Evolutionary conservation across 2,329 filamentous ascomycete genomes (phyloP).

Genomic region (Trichophaea hybrida): DNA sequence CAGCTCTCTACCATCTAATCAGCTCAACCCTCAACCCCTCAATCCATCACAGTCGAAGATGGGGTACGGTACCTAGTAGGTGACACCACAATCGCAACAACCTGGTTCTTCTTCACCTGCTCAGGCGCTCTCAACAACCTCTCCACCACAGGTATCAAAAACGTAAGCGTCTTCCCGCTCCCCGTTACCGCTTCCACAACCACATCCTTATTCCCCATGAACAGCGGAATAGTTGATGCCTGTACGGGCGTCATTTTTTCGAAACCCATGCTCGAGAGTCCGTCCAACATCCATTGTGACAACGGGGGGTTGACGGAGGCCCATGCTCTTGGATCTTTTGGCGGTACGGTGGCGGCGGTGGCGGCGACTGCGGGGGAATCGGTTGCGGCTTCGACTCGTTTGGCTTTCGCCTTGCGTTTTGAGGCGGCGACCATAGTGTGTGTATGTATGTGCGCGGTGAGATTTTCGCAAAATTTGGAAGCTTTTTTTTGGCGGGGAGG

Average conservation of each 20-base stretch:
- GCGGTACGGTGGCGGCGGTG: background rate
- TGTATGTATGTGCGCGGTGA: background rate
- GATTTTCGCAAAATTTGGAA: background rate
- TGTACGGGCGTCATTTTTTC: slow-evolving; percentile 86
- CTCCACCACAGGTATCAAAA: slow-evolving; percentile 69
- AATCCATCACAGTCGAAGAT: background rate
- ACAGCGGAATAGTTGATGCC: slow-evolving; percentile 75
- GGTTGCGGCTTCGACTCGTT: background rate
- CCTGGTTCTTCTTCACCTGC: slow-evolving; percentile 59
- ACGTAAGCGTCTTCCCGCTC: slow-evolving; percentile 79
- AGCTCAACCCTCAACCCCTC: background rate
- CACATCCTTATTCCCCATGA: slow-evolving; percentile 80
- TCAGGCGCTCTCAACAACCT: slow-evolving; percentile 66
- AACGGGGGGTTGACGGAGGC: slow-evolving; percentile 54
- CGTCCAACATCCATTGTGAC: slow-evolving; percentile 74
- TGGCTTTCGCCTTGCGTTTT: slow-evolving; percentile 2
- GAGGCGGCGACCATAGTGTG: slow-evolving; percentile 1
- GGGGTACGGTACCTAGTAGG: slow-evolving; percentile 47
- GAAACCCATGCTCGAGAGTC: slow-evolving; percentile 73
- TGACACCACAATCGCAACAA: slow-evolving; percentile 81
- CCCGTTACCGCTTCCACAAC: slow-evolving; percentile 89
- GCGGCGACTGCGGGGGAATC: background rate
- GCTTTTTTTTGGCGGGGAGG: too few relatives aligned
- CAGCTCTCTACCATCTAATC: slow-evolving; percentile 48
- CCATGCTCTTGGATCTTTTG: slow-evolving; percentile 35